These are phyloP conservation scores for Leccinum variicolor DNA, from an alignment of 768 basidiomycete genomes.

Conservation along the genomic window DNA sequence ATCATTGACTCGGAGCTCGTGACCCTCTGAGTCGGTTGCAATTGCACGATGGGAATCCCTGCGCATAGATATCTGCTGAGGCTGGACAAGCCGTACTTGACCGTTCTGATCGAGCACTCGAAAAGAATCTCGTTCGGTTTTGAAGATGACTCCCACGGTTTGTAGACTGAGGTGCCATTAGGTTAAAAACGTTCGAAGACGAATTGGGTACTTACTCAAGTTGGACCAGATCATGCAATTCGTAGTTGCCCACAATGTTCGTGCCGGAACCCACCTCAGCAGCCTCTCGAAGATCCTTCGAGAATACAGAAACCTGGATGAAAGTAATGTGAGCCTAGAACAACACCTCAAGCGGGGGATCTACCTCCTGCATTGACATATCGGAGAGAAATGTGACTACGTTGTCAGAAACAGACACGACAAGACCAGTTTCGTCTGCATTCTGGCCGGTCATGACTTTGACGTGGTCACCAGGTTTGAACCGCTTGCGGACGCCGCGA, in stretches of 20 bases:
- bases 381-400: slow-evolving; percentile 97
- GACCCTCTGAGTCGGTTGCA: slow-evolving; percentile 85
- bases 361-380: slow-evolving; percentile 92
- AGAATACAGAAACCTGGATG: slow-evolving; percentile 87
- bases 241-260: slow-evolving; percentile 89
- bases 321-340: slow-evolving; percentile 3
- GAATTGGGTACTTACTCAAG: slow-evolving; percentile 67
- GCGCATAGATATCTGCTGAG: slow-evolving; percentile 93
- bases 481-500: slow-evolving; percentile 87
- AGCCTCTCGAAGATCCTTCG: slow-evolving; percentile 94
- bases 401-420: slow-evolving; percentile 86
- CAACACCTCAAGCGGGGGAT: neutral
- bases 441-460: slow-evolving; percentile 98
- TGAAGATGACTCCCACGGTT: slow-evolving; percentile 96
- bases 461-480: slow-evolving; percentile 97
- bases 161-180: slow-evolving; percentile 55
- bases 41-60: slow-evolving; percentile 78
- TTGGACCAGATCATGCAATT: slow-evolving; percentile 94
- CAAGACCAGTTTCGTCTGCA: slow-evolving; percentile 92
- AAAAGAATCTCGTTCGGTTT: slow-evolving; percentile 94
- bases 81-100: slow-evolving; percentile 82
- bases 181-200: neutral
- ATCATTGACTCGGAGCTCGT: slow-evolving; percentile 83
- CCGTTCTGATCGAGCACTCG: slow-evolving; percentile 95
- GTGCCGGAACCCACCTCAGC: slow-evolving; percentile 94